Evolutionary conservation across 805 yeast genomes (phyloP).

Genomic region (Kluyveromyces wickerhamii): DNA sequence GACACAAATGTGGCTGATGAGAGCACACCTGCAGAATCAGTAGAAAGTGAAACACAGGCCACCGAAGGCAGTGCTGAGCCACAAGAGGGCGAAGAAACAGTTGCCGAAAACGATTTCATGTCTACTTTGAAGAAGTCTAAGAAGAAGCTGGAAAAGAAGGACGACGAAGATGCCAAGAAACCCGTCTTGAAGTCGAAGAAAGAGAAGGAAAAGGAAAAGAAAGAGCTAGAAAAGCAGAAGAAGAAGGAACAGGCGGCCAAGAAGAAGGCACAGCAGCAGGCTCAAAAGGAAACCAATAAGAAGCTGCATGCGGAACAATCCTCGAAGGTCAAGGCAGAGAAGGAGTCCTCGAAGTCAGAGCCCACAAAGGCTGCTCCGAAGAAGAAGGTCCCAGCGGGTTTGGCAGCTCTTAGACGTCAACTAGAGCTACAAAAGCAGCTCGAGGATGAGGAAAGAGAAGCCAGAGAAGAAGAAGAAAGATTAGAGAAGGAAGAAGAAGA

Average conservation of each 20-base stretch:
- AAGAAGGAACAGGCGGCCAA: slow-evolving; percentile 86
- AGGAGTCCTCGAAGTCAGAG: slow-evolving; percentile 23
- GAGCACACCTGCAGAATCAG: slow-evolving; percentile 8
- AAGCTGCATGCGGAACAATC: slow-evolving; percentile 34
- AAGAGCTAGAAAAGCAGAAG: slow-evolving; percentile 81
- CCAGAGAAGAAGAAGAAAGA: slow-evolving; percentile 68
- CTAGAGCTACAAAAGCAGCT: slow-evolving; percentile 79
- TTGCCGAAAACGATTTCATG: slow-evolving; percentile 62
- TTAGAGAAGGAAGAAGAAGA: slow-evolving; percentile 43
- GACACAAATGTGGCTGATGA: slow-evolving; percentile 36
- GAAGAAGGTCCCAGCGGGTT: slow-evolving; percentile 82
- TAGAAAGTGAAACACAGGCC: slow-evolving; percentile 5
- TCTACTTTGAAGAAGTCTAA: slow-evolving; percentile 74
- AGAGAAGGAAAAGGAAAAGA: slow-evolving; percentile 91
- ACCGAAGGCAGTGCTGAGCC: slow-evolving; percentile 7
- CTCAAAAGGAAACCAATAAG: slow-evolving; percentile 49
- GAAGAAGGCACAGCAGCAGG: slow-evolving; percentile 68
- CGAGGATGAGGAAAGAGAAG: slow-evolving; percentile 73
- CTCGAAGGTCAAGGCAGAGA: slow-evolving; percentile 31
- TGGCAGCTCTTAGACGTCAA: slow-evolving; percentile 87
- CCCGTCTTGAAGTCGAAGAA: slow-evolving; percentile 83
- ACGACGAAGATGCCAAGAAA: slow-evolving; percentile 49
- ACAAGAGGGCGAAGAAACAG: slow-evolving; percentile 17
- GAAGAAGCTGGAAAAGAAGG: slow-evolving; percentile 62
- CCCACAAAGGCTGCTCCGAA: slow-evolving; percentile 39